Evolutionary conservation across 345 rosid species (phyloP).

Genomic region (Passiflora organensis): DNA sequence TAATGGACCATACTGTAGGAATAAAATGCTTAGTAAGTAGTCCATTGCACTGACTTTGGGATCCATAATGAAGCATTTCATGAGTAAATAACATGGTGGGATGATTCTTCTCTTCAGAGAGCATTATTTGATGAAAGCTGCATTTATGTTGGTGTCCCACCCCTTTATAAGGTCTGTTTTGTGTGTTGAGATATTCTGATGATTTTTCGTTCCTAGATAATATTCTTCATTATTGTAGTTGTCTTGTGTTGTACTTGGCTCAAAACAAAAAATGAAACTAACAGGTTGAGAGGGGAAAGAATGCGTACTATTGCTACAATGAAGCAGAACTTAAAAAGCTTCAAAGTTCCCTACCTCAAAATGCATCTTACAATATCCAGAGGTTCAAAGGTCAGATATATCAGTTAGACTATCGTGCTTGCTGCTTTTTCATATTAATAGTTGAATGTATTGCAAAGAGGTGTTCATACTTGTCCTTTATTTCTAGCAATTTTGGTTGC

Average conservation of each 20-base stretch:
- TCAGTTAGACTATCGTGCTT: neutral
- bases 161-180: conserved; percentile 74
- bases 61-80: conserved; percentile 2
- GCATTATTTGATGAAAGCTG: conserved; percentile 84
- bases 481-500: no score
- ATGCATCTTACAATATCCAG: conserved; percentile 85
- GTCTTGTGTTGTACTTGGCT: neutral
- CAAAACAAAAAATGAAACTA: conserved; percentile 18
- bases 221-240: neutral
- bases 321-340: conserved; percentile 68
- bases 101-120: conserved; percentile 47
- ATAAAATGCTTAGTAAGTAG: neutral
- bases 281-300: conserved; percentile 93
- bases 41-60: neutral
- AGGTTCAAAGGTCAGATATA: conserved; percentile 77
- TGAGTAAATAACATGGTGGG: conserved; percentile 15
- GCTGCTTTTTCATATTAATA: neutral
- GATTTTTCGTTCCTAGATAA: neutral
- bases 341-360: conserved; percentile 54
- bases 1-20: neutral
- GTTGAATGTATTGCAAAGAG: neutral
- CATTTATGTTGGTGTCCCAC: conserved; percentile 98
- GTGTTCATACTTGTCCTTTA: no score
- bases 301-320: conserved; percentile 68
- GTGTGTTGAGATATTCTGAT: neutral